Base-by-base conservation (phyloP, 2,329 filamentous ascomycete genomes). In the Venturia nashicola region DNA sequence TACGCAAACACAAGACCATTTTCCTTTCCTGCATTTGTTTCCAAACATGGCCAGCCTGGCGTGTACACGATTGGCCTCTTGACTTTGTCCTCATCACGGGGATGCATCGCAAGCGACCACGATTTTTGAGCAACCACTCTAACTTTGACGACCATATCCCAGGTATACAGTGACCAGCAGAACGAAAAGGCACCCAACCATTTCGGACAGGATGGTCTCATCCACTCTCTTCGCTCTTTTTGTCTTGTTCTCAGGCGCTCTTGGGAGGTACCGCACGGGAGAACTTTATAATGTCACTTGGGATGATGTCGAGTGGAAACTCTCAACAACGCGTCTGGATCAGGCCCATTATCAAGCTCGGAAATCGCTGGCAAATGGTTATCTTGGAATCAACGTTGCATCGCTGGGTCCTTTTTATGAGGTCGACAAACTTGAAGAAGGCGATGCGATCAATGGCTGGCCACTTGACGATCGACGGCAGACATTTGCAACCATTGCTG, bases 401-500 rank as follows among this genome's bases (percentile, higher is more conserved):
- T 80, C 83, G n/a, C 76, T 79, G 8, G 85, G 85, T 0, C 85
- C 84, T 0, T 76, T 87, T 70, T 86, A 86, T 70, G 84, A 86
- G 68, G 72, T 81, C 34, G 83, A 86, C 67, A 70, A 69, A 12
- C 75, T 76, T 0, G 77, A 78, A 6, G 75, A 76, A 61, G 80
- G 77, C 61, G 79, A 84, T 65, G 77, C 79, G 43, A 82, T 84
- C 65, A 85, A 81, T 67, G 86, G 85, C 11, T 90, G 87, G 87
- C 87, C 87, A 16, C 76, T 89, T 2, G 87, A 83, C 72, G 80
- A 82, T 65, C 75, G 79, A 27, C 78, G 86, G 42, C 83, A 88
- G 68, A 82, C 83, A 0, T 89, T 89, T 70, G 83, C 84, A 1
- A 88, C 86, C 0, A 81, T 90, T 36, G 81, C 83, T 5, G 86